Evolutionary conservation across 805 yeast species (phyloP), one percentile per base, ranked within the genome.

Genomic region (Ogataea neopini): DNA sequence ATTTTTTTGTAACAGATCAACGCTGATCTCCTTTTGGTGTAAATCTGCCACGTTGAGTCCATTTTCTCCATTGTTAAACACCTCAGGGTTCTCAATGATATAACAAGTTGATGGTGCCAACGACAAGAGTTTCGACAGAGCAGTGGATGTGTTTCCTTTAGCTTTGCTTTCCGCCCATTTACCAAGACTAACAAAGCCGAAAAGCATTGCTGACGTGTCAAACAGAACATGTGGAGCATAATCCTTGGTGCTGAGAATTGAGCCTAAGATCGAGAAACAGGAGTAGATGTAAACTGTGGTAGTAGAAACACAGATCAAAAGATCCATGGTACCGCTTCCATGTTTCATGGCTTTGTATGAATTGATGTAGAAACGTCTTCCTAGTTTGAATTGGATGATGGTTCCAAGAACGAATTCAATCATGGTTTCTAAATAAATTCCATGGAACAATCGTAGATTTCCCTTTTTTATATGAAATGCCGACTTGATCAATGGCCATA

Each of bases 81-180:
- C 41, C 29, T 51, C 58, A 2, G 65, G 59, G 37, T 79, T 76
- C 30, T 75, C 76, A 7, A 87, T 69, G 20, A 91, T 81, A 0
- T 76, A 68, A 55, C 97, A 91, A 2, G 76, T 73, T 1, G 88
- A 75, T 1, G 99, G 97, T 0, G 96, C 78, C 46, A 94, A 70
- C 2, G 91, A 83, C 38, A 95, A 74, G 37, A 94, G 74, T 54
- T 83, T 81, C 0, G 97, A 85, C 34, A 94, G 73, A 0, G 98
- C 96, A 2, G 88, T 79, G 0, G 97, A 88, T 0, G 98, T 94
- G 49, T 87, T 88, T 3, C 98, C 96, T 61, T 94, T 89, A 2
- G 99, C 98, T 53, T 78, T 81, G 66, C 87, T 88, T 62, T 94
- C 99, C 18, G 91, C 71, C 78, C 88, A 86, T 68, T 94, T 92